Evolutionary conservation across 352 stramenopile species (phyloP), one percentile per base, ranked within the genome.

Genomic region (Pythium sukuiense): DNA sequence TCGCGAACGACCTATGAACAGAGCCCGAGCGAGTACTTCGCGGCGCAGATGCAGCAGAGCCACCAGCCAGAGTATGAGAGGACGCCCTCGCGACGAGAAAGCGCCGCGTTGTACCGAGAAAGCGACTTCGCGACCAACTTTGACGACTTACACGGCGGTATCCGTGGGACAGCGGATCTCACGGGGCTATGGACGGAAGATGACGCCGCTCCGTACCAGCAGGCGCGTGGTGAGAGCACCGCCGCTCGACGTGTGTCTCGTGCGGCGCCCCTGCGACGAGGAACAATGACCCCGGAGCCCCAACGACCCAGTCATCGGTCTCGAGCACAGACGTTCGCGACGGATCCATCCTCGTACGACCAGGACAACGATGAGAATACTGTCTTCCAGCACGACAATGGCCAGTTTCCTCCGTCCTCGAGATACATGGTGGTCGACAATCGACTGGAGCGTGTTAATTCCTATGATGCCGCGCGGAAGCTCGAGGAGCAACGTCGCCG

Each of bases 11-110:
- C 37, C 4, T 30, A 67, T 2, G 43, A 66, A 27, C 61, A 67
- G 20, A 56, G 65, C 8, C 65, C 65, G n/a, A 66, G 65, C 14
- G 65, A 67, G 66, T 72, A 72, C 32, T 72, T 68, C 41, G 59
- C 60, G 1, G 18, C 16, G 18, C 58, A 61, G 46, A 32, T 61
- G n/a, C 39, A 62, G 33, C 37, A 61, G 32, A 41, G n/a, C 33
- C 54, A 60, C 20, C 12, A 57, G 58, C 29, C 54, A 18, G 37
- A 55, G 50, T 56, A 56, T 27, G 9, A 37, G 14, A 7, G 30
- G 18, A 7, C 26, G 20, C 9, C 27, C n/a, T 24, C 59, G 18
- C n/a, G 30, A 24, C 58, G 54, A 12, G 52, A 71, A 14, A 71
- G 59, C 20, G 29, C 62, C 26, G 58, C 43, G 9, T 14, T 58